Evolutionary conservation across 768 basidiomycete genomes (phyloP), one percentile per base, ranked within the genome.

Genomic region (Daedalea quercina): DNA sequence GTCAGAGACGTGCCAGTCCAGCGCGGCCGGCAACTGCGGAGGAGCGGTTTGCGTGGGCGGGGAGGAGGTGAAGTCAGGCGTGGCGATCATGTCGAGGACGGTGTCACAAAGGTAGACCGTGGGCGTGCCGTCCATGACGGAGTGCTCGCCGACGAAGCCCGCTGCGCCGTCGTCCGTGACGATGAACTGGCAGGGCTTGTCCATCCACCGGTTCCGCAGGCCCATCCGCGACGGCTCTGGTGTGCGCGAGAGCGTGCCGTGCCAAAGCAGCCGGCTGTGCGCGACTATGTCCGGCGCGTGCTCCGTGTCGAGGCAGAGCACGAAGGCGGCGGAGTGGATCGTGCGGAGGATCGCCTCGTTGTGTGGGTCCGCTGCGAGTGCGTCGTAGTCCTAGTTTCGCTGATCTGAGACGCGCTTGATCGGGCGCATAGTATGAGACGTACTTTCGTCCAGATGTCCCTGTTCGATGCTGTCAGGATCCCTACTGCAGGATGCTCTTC

Each of bases 71-170:
- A 90, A 91, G n/a, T 69, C 57, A 19, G 78, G 78, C 56, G 76
- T 67, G 20, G 80, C 74, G 24, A 91, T 68, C 63, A 74, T 75
- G 53, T 76, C 76, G 57, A 91, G 74, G 34, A 90, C 71, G 19
- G 82, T 77, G 61, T 91, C 85, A 59, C 81, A 85, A 59, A 90
- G 65, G 22, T 89, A 77, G 23, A 79, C 81, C 15, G 81, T 87
- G 3, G 90, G 90, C 15, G 90, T 92, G 33, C 90, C 90, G 60
- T 93, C 90, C 90, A 93, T 93, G 54, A 89, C 75, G 17, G 87
- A 90, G 65, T 93, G 94, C 67, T 97, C 94, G 44, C 94, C 94
- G 80, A 95, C 87, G 61, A 96, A 69, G 3, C 93, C 94, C 1
- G 90, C 86, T 46, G 80, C 73, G 12, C 75, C 81, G 57, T 91